A percentile compares a stretch with the other conserved stretches of the same genome.
These are phyloP conservation scores for Coemansia sp. DNA, from an alignment of 192 early-diverging fungal species.

Conservation along the genomic window DNA sequence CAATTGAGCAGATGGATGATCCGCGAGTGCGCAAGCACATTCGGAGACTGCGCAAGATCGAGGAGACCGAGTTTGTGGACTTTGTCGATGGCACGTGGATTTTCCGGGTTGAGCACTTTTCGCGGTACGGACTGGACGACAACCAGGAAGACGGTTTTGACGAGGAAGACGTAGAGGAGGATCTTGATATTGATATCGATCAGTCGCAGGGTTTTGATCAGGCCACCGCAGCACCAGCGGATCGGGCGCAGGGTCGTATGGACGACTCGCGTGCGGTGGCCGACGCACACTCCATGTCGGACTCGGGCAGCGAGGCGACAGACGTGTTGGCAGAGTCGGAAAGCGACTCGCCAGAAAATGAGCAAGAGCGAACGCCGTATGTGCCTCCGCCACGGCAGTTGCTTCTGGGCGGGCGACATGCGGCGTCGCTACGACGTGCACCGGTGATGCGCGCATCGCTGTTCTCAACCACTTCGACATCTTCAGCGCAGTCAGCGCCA, in stretches of 20 bases:
- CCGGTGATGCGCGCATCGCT: conserved; percentile 50
- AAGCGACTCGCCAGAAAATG: not conserved
- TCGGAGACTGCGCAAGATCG: conserved; percentile 64
- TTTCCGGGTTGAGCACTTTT: conserved; percentile 89
- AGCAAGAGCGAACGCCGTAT: not conserved
- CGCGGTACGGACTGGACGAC: conserved; percentile 74
- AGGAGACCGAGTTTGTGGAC: conserved; percentile 76
- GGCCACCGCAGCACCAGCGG: conserved; percentile 44
- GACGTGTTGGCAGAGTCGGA: not conserved
- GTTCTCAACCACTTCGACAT: conserved; percentile 17
- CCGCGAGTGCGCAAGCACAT: conserved; percentile 67
- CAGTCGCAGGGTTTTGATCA: conserved; percentile 31
- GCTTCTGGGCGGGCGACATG: conserved; percentile 21
- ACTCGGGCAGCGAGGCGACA: conserved; percentile 5
- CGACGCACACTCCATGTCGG: not conserved
- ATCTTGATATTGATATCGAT: not conserved
- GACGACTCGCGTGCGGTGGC: conserved; percentile 52
- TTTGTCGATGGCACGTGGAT: conserved; percentile 82
- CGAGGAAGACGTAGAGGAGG: conserved; percentile 22
- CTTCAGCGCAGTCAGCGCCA: not conserved
- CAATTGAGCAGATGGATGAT: conserved; percentile 66
- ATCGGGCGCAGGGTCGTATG: conserved; percentile 22
- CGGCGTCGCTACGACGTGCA: conserved; percentile 32
- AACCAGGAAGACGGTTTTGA: conserved; percentile 62
- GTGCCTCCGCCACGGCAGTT: conserved; percentile 23